Base-by-base conservation (phyloP, 805 yeast genomes). In the Isabelozyma rhagii region DNA sequence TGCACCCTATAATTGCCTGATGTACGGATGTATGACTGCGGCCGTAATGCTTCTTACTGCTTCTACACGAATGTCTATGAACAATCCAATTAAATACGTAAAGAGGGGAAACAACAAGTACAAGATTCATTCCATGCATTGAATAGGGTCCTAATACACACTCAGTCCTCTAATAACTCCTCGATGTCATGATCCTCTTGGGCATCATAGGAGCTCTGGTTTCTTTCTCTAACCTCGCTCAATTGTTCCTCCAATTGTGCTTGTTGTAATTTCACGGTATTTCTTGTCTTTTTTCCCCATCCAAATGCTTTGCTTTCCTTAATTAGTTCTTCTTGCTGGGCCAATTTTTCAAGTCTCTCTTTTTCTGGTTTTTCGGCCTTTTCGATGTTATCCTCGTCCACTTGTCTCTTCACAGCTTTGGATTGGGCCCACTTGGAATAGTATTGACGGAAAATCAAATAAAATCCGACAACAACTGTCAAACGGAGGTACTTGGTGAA, bases 211-310 rank as follows among this genome's bases (percentile, higher is more conserved):
- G 79, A 75, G 38, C 78, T 74, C 65, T 64, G 80, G 65, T 63
- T 68, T 66, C 61, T 70, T 53, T 56, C 69, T 65, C 73, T 73
- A 65, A 68, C 57, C 45, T 64, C 67, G 17, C 66, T 63, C 43
- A 71, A 62, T 13, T 68, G 62, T 45, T 80, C 77, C 57, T 83
- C 82, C 40, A 86, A 69, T 13, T 78, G 54, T 49, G 79, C 72
- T 57, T 83, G 79, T 57, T 83, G 83, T 51, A 73, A 71, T 64
- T 81, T 79, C 41, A 81, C 81, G 51, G 74, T 75, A 55, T 74
- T 72, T 71, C 92, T 79, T 5, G 92, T 86, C 60, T 78, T 77
- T 63, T 87, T 87, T 48, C 94, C 94, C 90, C 91, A 87, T 28
- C 94, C 93, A 73, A 87, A 87, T 5, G 75, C 55, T 39, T 69